A percentile compares a stretch with the other conserved stretches of the same genome.
phyloP scores from a whole-genome alignment of 2,329 filamentous ascomycete genomes.

The Sphaerulina musiva region DNA sequence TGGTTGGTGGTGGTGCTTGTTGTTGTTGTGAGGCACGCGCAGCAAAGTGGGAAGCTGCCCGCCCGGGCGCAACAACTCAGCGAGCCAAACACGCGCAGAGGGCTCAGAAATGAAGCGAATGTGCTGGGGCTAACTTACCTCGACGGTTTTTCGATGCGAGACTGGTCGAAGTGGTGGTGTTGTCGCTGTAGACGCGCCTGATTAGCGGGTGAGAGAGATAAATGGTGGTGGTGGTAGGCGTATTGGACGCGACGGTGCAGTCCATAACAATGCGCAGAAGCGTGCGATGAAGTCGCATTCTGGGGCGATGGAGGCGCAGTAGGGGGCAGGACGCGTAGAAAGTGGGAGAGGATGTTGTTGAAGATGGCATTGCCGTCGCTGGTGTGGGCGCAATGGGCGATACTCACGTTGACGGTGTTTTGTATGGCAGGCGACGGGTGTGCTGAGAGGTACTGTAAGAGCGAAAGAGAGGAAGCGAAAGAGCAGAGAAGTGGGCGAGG shows the following conservation, averaged over 20 bases:
- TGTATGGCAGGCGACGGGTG: not conserved
- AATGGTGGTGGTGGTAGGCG: slow-evolving; percentile 9
- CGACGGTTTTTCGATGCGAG: slow-evolving; percentile 13
- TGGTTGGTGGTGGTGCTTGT: no score
- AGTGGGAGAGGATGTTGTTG: no score
- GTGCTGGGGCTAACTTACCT: slow-evolving; percentile 15
- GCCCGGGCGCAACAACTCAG: slow-evolving; percentile 23
- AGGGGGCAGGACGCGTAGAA: no score
- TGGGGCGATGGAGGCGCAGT: no score
- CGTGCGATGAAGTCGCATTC: not conserved
- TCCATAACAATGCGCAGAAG: slow-evolving; percentile 8
- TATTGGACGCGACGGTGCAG: slow-evolving; percentile 13
- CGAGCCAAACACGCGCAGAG: slow-evolving; percentile 16
- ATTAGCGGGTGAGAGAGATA: slow-evolving; percentile 11
- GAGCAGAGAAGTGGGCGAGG: not conserved
- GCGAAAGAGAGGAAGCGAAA: slow-evolving; percentile 1
- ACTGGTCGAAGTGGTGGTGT: slow-evolving; percentile 2
- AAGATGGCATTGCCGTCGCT: no score
- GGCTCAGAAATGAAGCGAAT: slow-evolving; percentile 5
- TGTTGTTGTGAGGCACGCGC: slow-evolving; percentile 6
- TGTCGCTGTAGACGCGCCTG: slow-evolving; percentile 3
- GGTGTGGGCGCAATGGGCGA: no score
- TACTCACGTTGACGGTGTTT: no score
- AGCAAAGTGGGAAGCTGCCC: slow-evolving; percentile 16
- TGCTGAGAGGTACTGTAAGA: slow-evolving; percentile 3